These are phyloP conservation scores for Podospora fimiseda DNA, from an alignment of 495 filamentous ascomycete species.

Conservation along the genomic window DNA sequence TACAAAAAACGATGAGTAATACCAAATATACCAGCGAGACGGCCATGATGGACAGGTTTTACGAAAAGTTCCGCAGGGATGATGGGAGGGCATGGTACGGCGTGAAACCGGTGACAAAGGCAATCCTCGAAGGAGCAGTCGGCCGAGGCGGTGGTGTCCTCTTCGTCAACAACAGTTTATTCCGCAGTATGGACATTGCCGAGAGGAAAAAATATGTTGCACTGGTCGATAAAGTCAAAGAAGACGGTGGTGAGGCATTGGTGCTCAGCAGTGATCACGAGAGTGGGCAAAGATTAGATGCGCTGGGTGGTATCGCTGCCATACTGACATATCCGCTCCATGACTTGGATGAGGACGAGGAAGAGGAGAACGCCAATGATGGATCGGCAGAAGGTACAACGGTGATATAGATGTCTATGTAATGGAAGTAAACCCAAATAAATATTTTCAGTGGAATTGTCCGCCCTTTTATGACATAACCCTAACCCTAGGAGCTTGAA, in stretches of 20 bases:
- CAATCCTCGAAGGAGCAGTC: constrained; percentile 83
- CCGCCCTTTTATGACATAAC: neutral
- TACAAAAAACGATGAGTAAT: constrained; percentile 67
- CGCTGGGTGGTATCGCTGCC: constrained; percentile 79
- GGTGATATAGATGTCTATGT: constrained; percentile 41
- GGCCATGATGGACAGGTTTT: constrained; percentile 78
- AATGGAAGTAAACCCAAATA: too few relatives aligned
- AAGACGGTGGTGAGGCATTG: constrained; percentile 79
- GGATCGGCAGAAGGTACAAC: constrained; percentile 17
- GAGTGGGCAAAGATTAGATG: constrained; percentile 81
- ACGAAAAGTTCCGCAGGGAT: constrained; percentile 70
- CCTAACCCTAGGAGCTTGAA: too few relatives aligned
- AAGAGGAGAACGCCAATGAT: constrained; percentile 41
- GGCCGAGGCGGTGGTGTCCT: constrained; percentile 78
- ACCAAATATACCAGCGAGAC: constrained; percentile 85
- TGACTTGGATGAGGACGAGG: constrained; percentile 63
- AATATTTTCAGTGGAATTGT: too few relatives aligned
- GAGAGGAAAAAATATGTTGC: constrained; percentile 75
- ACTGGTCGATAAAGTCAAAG: constrained; percentile 86
- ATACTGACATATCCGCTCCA: constrained; percentile 83
- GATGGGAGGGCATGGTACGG: constrained; percentile 93
- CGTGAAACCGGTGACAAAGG: constrained; percentile 73
- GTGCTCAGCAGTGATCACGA: constrained; percentile 90
- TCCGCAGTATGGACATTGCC: constrained; percentile 74
- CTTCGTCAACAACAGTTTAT: constrained; percentile 77